Conservation (phyloP, 306 rosid genomes). For the Ormosia emarginata region DNA sequence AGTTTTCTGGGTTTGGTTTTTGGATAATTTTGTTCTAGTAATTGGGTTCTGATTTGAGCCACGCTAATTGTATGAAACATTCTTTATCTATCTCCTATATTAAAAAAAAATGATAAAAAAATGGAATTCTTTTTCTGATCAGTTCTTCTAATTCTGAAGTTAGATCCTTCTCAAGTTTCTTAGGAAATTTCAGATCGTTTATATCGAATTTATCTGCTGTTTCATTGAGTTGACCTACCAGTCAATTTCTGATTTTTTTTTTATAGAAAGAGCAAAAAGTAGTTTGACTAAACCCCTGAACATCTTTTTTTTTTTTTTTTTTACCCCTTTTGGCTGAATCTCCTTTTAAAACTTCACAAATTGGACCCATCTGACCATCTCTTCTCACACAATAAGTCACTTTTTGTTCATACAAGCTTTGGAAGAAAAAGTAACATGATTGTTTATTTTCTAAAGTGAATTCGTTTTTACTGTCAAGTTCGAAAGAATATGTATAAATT, state of each 20-base stretch:
- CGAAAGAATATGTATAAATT: neutral
- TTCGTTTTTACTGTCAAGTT: neutral
- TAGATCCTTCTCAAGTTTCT: neutral
- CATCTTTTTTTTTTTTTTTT: neutral
- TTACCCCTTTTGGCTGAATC: neutral
- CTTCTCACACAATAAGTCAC: neutral
- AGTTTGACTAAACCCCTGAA: neutral
- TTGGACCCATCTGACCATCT: slow-evolving; percentile 5
- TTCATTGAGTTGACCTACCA: neutral
- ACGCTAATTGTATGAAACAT: neutral
- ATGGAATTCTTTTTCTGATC: neutral
- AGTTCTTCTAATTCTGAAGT: slow-evolving; percentile 6
- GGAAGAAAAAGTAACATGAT: neutral
- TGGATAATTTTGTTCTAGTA: neutral
- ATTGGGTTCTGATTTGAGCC: neutral
- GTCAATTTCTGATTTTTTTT: neutral
- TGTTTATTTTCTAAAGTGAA: slow-evolving; percentile 10
- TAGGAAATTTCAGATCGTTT: neutral
- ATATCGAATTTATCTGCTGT: neutral
- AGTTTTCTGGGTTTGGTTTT: neutral
- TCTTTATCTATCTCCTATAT: neutral
- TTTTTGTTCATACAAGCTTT: slow-evolving; percentile 1
- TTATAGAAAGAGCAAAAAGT: neutral
- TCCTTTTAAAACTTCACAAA: neutral
- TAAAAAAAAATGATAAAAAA: too few species aligned